phyloP scores from a whole-genome alignment of 2,329 filamentous ascomycete genomes.

The Fusarium proliferatum region DNA sequence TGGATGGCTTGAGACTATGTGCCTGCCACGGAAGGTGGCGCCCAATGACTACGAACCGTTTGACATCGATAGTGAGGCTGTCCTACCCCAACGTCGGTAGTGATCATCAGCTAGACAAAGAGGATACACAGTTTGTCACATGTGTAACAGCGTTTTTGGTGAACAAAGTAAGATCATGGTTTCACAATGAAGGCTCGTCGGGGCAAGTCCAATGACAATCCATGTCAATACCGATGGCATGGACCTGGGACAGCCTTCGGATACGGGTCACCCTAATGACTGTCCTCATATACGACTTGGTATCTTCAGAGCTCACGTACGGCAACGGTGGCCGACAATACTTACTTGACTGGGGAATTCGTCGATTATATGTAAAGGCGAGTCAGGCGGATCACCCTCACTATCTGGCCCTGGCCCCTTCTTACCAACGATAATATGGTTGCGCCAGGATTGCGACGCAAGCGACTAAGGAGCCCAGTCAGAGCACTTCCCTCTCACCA shows the following conservation, averaged over 20 bases:
- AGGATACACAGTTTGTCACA: conserved; percentile 15
- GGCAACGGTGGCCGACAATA: background rate
- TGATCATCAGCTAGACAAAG: conserved; percentile 11
- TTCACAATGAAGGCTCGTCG: conserved; percentile 19
- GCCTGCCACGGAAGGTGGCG: conserved; percentile 2
- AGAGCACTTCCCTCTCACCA: conserved; percentile 23
- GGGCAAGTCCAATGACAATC: conserved; percentile 30
- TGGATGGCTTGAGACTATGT: conserved; percentile 18
- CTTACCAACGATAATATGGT: conserved; percentile 8
- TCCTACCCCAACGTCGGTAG: conserved; percentile 21
- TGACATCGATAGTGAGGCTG: conserved; percentile 22
- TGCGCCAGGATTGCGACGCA: conserved; percentile 18
- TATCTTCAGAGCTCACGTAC: conserved; percentile 12
- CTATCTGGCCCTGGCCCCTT: background rate
- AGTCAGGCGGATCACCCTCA: conserved; percentile 13
- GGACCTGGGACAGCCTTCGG: conserved; percentile 42
- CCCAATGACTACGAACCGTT: conserved; percentile 26
- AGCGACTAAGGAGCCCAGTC: conserved; percentile 20
- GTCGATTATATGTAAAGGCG: conserved; percentile 6
- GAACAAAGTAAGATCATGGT: conserved; percentile 18
- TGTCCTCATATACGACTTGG: conserved; percentile 5
- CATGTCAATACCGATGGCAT: conserved; percentile 46
- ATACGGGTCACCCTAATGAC: conserved; percentile 28
- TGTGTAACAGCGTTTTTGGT: conserved; percentile 28
- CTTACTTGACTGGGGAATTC: background rate